Evolutionary conservation across 768 basidiomycete genomes (phyloP), one percentile per base, ranked within the genome.

Genomic region (Dendrothele bispora): DNA sequence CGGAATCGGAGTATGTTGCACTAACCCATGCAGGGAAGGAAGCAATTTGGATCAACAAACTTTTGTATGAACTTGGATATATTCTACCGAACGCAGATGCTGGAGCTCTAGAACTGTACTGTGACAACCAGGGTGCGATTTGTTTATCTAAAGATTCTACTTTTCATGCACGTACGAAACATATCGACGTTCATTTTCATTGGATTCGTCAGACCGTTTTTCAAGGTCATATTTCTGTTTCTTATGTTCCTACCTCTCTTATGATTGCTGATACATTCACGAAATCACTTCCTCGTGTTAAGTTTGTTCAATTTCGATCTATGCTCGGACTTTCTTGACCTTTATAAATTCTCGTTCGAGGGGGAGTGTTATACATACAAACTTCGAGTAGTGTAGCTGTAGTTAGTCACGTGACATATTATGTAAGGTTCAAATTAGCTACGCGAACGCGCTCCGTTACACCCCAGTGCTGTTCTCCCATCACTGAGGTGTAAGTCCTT

Each of bases 131-230:
- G 37, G 45, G 50, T 5, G 54, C 54, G 11, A 56, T 55, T 28
- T 29, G 46, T 0, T 36, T 66, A 3, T 44, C 61, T 0, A 43
- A 55, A 10, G 66, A 70, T 47, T 59, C 49, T 15, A 54, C 54
- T 8, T 60, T 52, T 40, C 69, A 70, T 40, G 54, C 62, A 3
- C 39, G 57, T 12, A 61, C 68, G 7, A 72, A 70, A 50, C 69
- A 71, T 54, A 71, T 71, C 41, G 65, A 69, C 43, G 61, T 68
- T n/a, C 53, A 55, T 0, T 62, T 61, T 50, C 70, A 72, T 51
- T 66, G 63, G 42, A 61, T 70, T 35, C 52, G 61, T 6, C 52
- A 65, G 27, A 49, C 43, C 34, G n/a, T 46, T 8, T 57, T 59
- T 30, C 51, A 39, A 55, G 46, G 46, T 46, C 46, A 18, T 29